Evolutionary conservation across 1,139 yeast genomes (phyloP).

Genomic region (Entelexis sorbosivorans): DNA sequence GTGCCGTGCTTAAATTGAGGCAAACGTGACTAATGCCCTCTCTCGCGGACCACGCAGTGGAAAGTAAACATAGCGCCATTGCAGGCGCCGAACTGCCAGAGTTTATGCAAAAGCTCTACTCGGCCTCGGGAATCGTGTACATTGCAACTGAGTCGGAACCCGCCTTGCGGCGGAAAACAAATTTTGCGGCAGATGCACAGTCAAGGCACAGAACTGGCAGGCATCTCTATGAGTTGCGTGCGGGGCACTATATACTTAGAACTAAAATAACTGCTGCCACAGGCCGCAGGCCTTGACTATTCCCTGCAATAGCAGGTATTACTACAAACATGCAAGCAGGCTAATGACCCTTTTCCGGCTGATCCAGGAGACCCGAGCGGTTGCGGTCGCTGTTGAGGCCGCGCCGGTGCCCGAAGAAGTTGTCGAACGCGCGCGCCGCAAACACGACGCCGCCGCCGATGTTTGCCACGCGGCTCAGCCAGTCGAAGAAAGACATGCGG

Average conservation of each 20-base stretch:
- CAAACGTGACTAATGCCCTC: neutral
- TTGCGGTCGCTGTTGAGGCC: constrained; percentile 1
- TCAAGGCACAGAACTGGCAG: too few species aligned
- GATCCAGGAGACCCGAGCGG: constrained; percentile 14
- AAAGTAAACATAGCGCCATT: neutral
- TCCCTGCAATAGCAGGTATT: too few species aligned
- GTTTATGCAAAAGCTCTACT: too few species aligned
- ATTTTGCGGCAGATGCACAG: too few species aligned
- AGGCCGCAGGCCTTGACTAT: too few species aligned
- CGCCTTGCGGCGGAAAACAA: too few species aligned
- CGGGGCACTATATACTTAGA: too few species aligned
- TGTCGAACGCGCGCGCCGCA: constrained; percentile 33
- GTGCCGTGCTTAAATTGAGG: neutral
- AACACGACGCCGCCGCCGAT: constrained; percentile 64
- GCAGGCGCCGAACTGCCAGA: too few species aligned
- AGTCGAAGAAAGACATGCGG: constrained; percentile 66
- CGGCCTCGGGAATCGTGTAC: too few species aligned
- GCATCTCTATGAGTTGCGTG: too few species aligned
- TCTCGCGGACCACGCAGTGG: neutral
- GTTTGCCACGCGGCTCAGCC: constrained; percentile 67
- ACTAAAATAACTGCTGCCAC: too few species aligned
- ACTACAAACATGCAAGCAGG: neutral
- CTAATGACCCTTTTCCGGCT: neutral
- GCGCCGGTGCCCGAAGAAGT: neutral
- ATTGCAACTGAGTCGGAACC: too few species aligned